These are phyloP conservation scores for Balansia obtecta DNA, from an alignment of 2,329 filamentous ascomycete species.

Conservation along the genomic window DNA sequence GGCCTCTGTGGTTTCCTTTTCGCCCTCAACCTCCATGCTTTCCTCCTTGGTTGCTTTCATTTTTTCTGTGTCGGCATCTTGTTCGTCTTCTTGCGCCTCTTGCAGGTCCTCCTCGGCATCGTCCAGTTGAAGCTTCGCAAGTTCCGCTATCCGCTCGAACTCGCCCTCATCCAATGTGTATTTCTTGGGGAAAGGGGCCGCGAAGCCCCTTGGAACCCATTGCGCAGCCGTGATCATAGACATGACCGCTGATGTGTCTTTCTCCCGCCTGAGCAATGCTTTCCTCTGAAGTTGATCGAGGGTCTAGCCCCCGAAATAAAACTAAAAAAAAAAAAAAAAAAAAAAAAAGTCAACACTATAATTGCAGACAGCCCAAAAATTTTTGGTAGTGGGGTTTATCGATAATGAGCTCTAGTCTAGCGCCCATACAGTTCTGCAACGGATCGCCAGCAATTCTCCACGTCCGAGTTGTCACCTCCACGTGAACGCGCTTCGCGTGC, in stretches of 20 bases:
- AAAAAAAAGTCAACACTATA: neutral
- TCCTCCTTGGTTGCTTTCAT: conserved; percentile 20
- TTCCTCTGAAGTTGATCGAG: neutral
- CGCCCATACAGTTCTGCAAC: neutral
- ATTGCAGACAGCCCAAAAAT: conserved; percentile 17
- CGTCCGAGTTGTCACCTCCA: neutral
- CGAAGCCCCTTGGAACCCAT: conserved; percentile 67
- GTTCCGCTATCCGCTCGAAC: conserved; percentile 60
- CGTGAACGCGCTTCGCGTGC: neutral
- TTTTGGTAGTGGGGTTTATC: conserved; percentile 27
- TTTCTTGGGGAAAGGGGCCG: conserved; percentile 62
- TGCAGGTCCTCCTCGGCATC: conserved; percentile 82
- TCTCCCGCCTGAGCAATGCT: neutral
- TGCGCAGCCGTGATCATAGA: conserved; percentile 68
- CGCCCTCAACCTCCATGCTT: conserved; percentile 18
- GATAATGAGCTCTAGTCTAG: conserved; percentile 18
- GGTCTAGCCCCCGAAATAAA: neutral
- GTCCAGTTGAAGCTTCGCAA: conserved; percentile 71
- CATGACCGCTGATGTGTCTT: conserved; percentile 22
- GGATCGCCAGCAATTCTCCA: conserved; percentile 10
- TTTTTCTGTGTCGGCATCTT: conserved; percentile 13
- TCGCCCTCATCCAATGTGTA: conserved; percentile 66
- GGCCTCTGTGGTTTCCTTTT: neutral
- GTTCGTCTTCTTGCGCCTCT: conserved; percentile 43
- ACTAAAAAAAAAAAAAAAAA: neutral